Evolutionary conservation across 257 asterid species (phyloP), one percentile per base, ranked within the genome.

Genomic region (Scutellaria minor): DNA sequence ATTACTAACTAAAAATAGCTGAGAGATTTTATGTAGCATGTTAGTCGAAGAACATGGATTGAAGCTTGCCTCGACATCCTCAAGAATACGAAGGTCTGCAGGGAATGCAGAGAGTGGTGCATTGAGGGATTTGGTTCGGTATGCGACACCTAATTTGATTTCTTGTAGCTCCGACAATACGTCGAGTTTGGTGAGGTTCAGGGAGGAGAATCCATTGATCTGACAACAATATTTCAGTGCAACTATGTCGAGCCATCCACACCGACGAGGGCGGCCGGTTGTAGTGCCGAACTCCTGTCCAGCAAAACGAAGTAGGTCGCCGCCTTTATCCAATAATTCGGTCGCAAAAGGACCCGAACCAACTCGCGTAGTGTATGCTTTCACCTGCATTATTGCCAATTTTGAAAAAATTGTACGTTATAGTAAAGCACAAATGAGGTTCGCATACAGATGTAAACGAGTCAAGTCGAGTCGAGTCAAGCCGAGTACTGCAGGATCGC

Each of bases 291-390:
- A 92, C 72, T 95, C 99, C 69, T 92, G 98, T 45, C 99, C 99
- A 48, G 96, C 92, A 78, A 82, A 84, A 79, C 97, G 83, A 73
- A 95, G 96, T 54, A 85, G 74, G 57, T 92, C 98, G 5, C 99
- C 90, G 14, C 74, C 87, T 86, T 86, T 78, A 59, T 89, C 99
- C 82, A 85, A 78, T 75, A 87, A 81, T 86, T 95, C 99, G 7
- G 99, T 95, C 0, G 98, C 98, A 84, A 95, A 92, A 42, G 98
- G 99, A 66, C 99, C 98, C 3, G 98, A 92, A 70, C 99, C 99
- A 76, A 95, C 99, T 75, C 99, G 86, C 5, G 96, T 90, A 20
- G 97, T 92, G 84, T 95, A 92, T 42, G 98, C 97, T 82, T 95
- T 92, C 67, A 88, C 99, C 99, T 92, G 91, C 77, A 85, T 41